A percentile compares a stretch with the other conserved stretches of the same genome.
Evolutionary conservation across 2,329 filamentous ascomycete species (phyloP).

Genomic region (Tolypocladium amazonense): DNA sequence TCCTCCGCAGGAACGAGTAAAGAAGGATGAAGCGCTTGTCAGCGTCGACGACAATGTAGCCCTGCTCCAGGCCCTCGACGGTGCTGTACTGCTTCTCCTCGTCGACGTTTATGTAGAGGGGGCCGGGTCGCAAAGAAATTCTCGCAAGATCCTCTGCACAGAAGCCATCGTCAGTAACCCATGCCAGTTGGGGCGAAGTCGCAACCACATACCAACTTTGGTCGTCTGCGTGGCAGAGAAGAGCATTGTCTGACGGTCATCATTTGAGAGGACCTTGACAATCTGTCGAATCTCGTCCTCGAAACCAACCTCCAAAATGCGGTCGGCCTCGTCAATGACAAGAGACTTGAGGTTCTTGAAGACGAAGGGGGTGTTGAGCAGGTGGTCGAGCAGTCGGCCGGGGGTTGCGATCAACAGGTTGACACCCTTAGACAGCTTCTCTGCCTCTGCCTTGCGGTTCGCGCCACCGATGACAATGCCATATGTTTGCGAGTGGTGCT

Average conservation of each 20-base stretch:
- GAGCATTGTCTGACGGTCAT: constrained; percentile 89
- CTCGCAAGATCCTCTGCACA: constrained; percentile 71
- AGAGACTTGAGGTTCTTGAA: constrained; percentile 91
- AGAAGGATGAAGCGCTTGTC: constrained; percentile 90
- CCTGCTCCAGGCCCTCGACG: constrained; percentile 88
- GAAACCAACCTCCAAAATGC: constrained; percentile 94
- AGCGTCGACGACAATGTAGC: constrained; percentile 86
- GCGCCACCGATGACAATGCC: constrained; percentile 95
- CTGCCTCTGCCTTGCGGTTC: constrained; percentile 79
- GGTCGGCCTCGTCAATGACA: constrained; percentile 93
- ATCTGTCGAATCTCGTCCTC: constrained; percentile 98
- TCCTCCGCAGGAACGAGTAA: constrained; percentile 84
- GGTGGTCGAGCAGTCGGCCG: constrained; percentile 82
- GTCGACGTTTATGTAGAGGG: constrained; percentile 95
- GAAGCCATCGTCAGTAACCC: background rate
- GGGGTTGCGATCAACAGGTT: constrained; percentile 93
- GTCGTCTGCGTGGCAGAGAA: constrained; percentile 98
- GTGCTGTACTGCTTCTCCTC: constrained; percentile 82
- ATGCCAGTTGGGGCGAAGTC: background rate
- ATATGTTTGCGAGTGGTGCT: constrained; percentile 85
- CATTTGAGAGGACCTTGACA: constrained; percentile 81
- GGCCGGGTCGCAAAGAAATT: constrained; percentile 83
- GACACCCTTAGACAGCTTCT: constrained; percentile 89
- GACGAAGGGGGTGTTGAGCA: constrained; percentile 83
- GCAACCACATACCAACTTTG: constrained; percentile 51